Evolutionary conservation across 2,329 filamentous ascomycete genomes (phyloP).

Genomic region (Cordyceps fumosorosea): DNA sequence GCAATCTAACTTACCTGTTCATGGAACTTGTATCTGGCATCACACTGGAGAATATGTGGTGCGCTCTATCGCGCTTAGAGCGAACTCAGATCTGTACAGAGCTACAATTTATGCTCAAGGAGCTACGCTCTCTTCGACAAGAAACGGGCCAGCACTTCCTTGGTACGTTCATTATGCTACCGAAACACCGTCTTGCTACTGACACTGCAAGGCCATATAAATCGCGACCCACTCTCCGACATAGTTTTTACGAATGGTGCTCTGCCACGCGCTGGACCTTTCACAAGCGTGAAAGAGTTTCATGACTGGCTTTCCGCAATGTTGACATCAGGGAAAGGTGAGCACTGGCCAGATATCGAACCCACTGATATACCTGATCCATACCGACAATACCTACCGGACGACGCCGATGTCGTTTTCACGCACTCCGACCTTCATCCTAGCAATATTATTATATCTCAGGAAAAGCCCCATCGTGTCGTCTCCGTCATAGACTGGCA

Average conservation of each 20-base stretch:
- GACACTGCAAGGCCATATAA: conserved; percentile 12
- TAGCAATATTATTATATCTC: neutral
- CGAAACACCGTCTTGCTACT: neutral
- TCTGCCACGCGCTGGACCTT: conserved; percentile 12
- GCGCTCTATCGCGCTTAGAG: neutral
- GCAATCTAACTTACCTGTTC: neutral
- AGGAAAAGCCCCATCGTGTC: neutral
- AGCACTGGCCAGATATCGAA: neutral
- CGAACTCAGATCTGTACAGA: neutral
- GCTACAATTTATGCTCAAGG: neutral
- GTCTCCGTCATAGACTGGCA: neutral
- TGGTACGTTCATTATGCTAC: neutral
- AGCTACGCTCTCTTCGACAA: neutral
- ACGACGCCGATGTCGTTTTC: neutral
- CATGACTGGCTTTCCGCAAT: conserved; percentile 16
- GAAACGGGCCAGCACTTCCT: neutral
- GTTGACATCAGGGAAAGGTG: neutral
- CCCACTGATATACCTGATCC: neutral
- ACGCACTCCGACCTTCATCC: neutral
- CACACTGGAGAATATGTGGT: neutral
- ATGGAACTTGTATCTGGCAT: neutral
- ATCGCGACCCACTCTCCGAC: conserved; percentile 5
- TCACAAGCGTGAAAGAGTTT: conserved; percentile 9
- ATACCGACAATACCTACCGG: neutral
- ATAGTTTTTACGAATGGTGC: conserved; percentile 6